phyloP scores from a whole-genome alignment of 345 rosid genomes.

The Salix brachista region DNA sequence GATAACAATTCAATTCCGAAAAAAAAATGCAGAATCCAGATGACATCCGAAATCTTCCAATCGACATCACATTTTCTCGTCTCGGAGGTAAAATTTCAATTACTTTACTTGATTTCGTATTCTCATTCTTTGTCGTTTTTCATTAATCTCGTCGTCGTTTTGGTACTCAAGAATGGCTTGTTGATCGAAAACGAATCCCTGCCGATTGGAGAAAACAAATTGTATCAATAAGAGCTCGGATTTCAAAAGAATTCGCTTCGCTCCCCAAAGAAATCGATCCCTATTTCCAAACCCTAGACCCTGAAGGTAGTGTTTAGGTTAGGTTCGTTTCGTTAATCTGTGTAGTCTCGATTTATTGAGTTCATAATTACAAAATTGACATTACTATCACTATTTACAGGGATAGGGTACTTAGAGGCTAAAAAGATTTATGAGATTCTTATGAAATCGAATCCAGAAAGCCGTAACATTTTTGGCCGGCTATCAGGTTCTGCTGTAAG shows the following conservation, averaged over 20 bases:
- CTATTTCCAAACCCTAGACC: conserved; percentile 67
- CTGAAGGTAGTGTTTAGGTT: conserved; percentile 46
- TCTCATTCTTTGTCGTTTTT: not conserved
- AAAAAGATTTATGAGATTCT: conserved; percentile 73
- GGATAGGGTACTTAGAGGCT: conserved; percentile 77
- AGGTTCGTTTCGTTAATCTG: not conserved
- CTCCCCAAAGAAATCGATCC: conserved; percentile 81
- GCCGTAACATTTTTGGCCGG: conserved; percentile 87
- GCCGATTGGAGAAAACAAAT: conserved; percentile 87
- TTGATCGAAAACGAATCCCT: conserved; percentile 92
- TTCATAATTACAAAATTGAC: not conserved
- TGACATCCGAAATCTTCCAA: conserved; percentile 82
- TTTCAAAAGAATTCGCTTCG: conserved; percentile 63
- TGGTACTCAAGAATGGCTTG: conserved; percentile 70
- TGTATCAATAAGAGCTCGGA: conserved; percentile 60
- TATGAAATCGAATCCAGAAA: conserved; percentile 66
- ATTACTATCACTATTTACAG: conserved; percentile 32
- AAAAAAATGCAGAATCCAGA: conserved; percentile 52
- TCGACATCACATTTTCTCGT: conserved; percentile 89
- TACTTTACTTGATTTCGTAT: not conserved
- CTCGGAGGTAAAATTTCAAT: conserved; percentile 59
- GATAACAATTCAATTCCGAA: not conserved
- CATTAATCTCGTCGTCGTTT: not conserved
- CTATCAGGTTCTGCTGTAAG: conserved; percentile 93
- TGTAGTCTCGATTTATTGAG: not conserved